Evolutionary conservation across 495 filamentous ascomycete species (phyloP).

Genomic region (Coniosporium apollinis): DNA sequence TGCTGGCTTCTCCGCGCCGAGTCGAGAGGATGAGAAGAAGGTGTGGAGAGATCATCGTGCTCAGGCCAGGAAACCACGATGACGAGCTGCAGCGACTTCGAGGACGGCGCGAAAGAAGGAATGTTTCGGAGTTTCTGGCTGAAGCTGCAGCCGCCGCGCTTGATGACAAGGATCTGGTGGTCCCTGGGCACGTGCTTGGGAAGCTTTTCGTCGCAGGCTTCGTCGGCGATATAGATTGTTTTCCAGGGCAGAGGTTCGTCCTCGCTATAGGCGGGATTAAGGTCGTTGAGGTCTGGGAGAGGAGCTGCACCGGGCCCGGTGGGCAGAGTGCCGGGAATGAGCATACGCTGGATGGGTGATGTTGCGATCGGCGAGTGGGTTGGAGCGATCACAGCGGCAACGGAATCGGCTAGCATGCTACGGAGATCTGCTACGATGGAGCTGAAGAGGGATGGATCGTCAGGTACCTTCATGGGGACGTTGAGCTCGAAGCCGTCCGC

Average conservation of each 20-base stretch:
- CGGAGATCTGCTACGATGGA: neutral
- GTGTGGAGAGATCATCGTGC: no score
- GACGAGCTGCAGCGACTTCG: slow-evolving; percentile 52
- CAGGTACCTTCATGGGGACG: no score
- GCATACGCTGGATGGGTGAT: slow-evolving; percentile 26
- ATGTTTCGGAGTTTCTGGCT: slow-evolving; percentile 68
- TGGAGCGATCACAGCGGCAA: slow-evolving; percentile 26
- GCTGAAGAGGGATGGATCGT: slow-evolving; percentile 12
- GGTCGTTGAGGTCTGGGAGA: slow-evolving; percentile 30
- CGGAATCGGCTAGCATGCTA: slow-evolving; percentile 23
- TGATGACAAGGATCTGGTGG: slow-evolving; percentile 71
- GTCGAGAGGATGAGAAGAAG: no score
- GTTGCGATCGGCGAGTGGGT: no score
- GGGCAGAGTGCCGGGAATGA: slow-evolving; percentile 52
- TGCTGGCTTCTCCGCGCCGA: slow-evolving; percentile 11
- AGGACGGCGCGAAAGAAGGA: slow-evolving; percentile 48
- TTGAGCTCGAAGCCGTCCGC: no score
- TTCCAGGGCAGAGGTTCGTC: slow-evolving; percentile 41
- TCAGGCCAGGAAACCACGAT: slow-evolving; percentile 52
- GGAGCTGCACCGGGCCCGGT: slow-evolving; percentile 62
- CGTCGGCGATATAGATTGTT: slow-evolving; percentile 51
- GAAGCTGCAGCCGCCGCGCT: slow-evolving; percentile 74
- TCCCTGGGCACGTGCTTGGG: slow-evolving; percentile 39
- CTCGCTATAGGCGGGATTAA: slow-evolving; percentile 1
- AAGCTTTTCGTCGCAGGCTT: slow-evolving; percentile 47